Conservation (phyloP, 768 basidiomycete genomes). For the Galerina marginata region DNA sequence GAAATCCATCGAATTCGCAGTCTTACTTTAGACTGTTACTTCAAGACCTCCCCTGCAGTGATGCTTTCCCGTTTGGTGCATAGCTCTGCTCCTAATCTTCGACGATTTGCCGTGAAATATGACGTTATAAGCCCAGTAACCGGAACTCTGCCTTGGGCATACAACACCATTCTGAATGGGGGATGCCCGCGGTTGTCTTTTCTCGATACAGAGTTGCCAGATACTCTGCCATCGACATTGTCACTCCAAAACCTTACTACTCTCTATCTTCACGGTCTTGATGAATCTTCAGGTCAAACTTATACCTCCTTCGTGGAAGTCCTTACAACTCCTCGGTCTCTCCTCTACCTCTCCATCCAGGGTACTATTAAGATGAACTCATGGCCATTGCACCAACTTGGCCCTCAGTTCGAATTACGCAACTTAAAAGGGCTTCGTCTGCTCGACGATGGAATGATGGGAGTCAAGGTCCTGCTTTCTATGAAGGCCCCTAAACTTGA, state of each 20-base stretch:
- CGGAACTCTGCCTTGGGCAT: background rate
- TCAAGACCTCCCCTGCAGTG: constrained; percentile 26
- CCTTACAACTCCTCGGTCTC: constrained; percentile 24
- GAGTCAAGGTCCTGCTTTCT: constrained; percentile 33
- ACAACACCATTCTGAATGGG: constrained; percentile 21
- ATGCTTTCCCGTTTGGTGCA: constrained; percentile 27
- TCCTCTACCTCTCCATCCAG: constrained; percentile 37
- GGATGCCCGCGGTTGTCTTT: constrained; percentile 28
- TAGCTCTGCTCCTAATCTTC: constrained; percentile 27
- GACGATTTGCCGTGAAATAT: constrained; percentile 28
- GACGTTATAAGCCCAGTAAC: constrained; percentile 3
- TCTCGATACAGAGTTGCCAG: constrained; percentile 33
- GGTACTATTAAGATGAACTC: constrained; percentile 21
- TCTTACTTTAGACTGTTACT: constrained; percentile 31
- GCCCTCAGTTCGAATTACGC: constrained; percentile 23
- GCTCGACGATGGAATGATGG: constrained; percentile 25
- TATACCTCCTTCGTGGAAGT: constrained; percentile 24
- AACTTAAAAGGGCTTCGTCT: constrained; percentile 37
- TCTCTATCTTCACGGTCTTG: constrained; percentile 32
- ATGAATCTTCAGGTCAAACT: constrained; percentile 10
- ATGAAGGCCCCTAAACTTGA: constrained; percentile 36
- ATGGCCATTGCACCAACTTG: constrained; percentile 26
- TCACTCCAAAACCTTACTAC: constrained; percentile 35
- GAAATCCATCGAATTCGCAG: constrained; percentile 31
- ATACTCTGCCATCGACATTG: constrained; percentile 26